Percentiles rank a stretch among this genome's conserved stretches.
phyloP scores from a whole-genome alignment of 2,329 filamentous ascomycete genomes.

The Phyllosticta citrichinensis region DNA sequence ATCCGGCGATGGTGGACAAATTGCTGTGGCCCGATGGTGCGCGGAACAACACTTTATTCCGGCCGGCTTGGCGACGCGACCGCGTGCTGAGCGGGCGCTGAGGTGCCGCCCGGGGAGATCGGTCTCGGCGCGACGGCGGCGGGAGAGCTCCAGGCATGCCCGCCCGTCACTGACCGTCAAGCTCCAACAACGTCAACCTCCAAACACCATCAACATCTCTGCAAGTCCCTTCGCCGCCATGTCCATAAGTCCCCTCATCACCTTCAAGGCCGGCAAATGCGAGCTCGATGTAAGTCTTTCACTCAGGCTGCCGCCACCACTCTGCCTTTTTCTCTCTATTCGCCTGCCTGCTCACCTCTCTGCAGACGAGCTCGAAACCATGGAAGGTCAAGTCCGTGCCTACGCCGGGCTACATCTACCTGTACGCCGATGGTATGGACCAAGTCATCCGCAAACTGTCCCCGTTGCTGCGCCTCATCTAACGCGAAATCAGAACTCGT shows the following conservation, averaged over 20 bases:
- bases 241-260: slow-evolving; percentile 79
- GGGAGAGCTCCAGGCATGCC: not conserved
- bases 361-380: slow-evolving; percentile 41
- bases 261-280: slow-evolving; percentile 92
- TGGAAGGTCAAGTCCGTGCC: slow-evolving; percentile 63
- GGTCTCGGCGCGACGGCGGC: not conserved
- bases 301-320: slow-evolving; percentile 19
- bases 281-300: slow-evolving; percentile 57
- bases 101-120: not conserved
- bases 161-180: not conserved
- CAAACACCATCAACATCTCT: slow-evolving; percentile 4
- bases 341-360: not conserved
- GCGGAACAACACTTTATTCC: slow-evolving; percentile 3
- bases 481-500: slow-evolving; percentile 56
- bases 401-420: slow-evolving; percentile 78
- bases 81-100: not conserved
- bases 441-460: not conserved
- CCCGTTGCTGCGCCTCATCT: not conserved
- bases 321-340: not conserved
- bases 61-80: slow-evolving; percentile 1
- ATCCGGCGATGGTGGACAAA: slow-evolving; percentile 7
- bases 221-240: slow-evolving; percentile 40
- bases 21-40: slow-evolving; percentile 5
- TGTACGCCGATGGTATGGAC: slow-evolving; percentile 77
- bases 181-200: not conserved